Evolutionary conservation across 164 flowering plant genomes (phyloP).

Genomic region (Dillenia turbinata): DNA sequence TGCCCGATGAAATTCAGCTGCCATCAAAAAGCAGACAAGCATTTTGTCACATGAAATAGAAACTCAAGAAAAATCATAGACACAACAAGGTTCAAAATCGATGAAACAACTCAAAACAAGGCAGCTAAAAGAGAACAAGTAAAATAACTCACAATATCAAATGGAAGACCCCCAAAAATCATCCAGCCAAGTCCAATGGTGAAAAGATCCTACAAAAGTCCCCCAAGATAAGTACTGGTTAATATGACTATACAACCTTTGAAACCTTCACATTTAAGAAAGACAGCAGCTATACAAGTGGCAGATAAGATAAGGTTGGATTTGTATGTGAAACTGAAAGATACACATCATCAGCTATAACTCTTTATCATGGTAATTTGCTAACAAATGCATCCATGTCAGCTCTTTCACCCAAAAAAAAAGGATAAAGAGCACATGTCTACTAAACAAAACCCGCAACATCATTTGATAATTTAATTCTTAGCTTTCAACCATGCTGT

Average conservation of each 20-base stretch:
- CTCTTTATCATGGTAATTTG: too few relatives aligned
- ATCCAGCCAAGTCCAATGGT: conserved; percentile 91
- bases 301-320: neutral
- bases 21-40: conserved; percentile 10
- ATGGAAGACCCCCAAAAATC: conserved; percentile 95
- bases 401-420: too few relatives aligned
- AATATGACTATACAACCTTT: neutral
- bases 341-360: too few relatives aligned
- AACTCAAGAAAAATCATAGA: neutral
- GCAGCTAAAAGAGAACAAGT: neutral
- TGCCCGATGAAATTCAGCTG: conserved; percentile 88
- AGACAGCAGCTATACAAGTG: too few relatives aligned
- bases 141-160: conserved; percentile 71
- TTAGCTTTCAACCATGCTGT: too few relatives aligned
- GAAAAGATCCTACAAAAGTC: conserved; percentile 60
- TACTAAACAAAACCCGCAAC: too few relatives aligned
- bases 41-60: neutral
- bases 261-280: too few relatives aligned
- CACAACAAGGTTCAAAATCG: neutral
- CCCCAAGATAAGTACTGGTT: neutral
- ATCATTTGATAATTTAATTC: too few relatives aligned
- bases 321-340: too few relatives aligned
- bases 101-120: neutral
- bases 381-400: too few relatives aligned
- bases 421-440: too few relatives aligned